Conservation (phyloP, 2,329 filamentous ascomycete species). For the Conoideocrella luteorostrata region DNA sequence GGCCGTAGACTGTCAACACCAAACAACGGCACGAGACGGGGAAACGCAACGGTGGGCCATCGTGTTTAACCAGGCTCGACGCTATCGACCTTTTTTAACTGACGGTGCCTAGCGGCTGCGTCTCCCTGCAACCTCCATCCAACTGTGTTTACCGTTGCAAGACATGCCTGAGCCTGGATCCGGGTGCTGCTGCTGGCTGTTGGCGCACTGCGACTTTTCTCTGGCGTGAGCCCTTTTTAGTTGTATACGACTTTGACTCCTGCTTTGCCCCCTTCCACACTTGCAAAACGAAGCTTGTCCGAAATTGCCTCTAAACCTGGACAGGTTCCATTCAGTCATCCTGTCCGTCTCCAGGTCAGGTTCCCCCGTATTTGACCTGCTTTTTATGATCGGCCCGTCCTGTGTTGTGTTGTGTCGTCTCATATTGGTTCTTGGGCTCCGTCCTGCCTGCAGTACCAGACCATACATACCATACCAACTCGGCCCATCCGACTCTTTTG, state of each 20-base stretch:
- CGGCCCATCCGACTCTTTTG: not conserved
- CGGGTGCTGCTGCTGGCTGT: too few species aligned
- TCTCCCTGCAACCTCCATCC: too few species aligned
- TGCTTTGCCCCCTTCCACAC: not conserved
- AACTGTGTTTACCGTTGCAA: too few species aligned
- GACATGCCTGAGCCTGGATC: too few species aligned
- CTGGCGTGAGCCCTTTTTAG: too few species aligned
- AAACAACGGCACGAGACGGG: conserved; percentile 1
- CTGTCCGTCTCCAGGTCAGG: not conserved
- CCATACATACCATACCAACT: too few species aligned
- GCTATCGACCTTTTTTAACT: not conserved
- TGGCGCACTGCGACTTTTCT: too few species aligned
- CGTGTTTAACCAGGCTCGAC: too few species aligned
- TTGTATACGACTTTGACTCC: too few species aligned
- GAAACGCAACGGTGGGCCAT: not conserved
- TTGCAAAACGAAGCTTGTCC: conserved; percentile 1
- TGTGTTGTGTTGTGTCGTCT: not conserved
- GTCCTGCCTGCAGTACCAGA: not conserved
- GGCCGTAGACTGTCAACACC: too few species aligned
- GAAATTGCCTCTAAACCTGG: conserved; percentile 1
- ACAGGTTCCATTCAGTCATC: conserved; percentile 2
- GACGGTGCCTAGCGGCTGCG: not conserved
- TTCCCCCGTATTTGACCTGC: conserved; percentile 3
- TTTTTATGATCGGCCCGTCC: conserved; percentile 5
- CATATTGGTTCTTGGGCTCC: not conserved